Base-by-base conservation (phyloP, 257 asterid genomes). In the Leonotis leonurus region DNA sequence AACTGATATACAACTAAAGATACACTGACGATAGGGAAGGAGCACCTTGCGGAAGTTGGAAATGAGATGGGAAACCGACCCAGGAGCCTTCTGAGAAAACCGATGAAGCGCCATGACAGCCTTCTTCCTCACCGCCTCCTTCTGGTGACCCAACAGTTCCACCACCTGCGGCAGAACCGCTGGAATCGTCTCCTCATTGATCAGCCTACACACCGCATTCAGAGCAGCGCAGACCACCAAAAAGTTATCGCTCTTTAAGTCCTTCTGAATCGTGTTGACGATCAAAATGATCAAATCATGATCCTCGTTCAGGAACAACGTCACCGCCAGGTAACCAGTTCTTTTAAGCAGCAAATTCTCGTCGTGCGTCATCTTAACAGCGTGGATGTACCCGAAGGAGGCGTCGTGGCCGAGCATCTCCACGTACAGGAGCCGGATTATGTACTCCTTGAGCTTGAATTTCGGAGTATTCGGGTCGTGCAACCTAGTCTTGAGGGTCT, bases 371-470 rank as follows among this genome's bases (percentile, higher is more conserved):
- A 89, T 93, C 70, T 93, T 93, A 13, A 93, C 97, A 1, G 99
- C 99, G 70, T 93, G 96, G 65, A 93, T 89, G 65, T 87, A 87
- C 2, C 99, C 99, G 40, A 93, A 93, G 0, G 99, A 89, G 0
- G 99, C 96, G 39, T 93, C 99, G 64, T 89, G 96, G 40, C 96
- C 97, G 17, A 93, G 83, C 99, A 89, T 89, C 77, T 89, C 95
- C 12, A 89, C 88, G 59, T 89, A 89, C 9, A 89, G 79, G 45
- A 89, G 86, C 41, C 97, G 86, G 40, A 93, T 77, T 43, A 93
- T 60, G 67, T 81, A 93, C 79, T 93, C 99, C 68, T 89, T 93
- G 71, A 93, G 85, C 81, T 89, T 89, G 78, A 83, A 80, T 59
- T 89, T 93, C 4, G 97, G 86, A 43, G 85, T 89, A 45, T 83